Evolutionary conservation across 148 eudicot genomes (phyloP), one percentile per base, ranked within the genome.

Genomic region (Camellia sinensis): DNA sequence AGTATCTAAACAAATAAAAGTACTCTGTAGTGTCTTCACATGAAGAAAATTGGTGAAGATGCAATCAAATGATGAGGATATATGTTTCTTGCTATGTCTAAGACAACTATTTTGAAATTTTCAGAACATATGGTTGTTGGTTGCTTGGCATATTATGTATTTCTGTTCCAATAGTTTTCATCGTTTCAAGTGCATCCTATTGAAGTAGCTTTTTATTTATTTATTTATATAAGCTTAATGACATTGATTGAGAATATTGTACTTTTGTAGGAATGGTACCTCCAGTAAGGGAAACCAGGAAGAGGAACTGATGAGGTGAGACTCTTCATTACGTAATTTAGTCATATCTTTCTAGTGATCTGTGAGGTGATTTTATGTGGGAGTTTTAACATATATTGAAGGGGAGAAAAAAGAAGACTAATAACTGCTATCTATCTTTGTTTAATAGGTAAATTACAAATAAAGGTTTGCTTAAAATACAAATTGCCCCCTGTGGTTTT

Each of bases 281-380:
- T 73, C 81, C 43, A 83, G 82, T 48, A 81, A 85, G 80, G 80
- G 87, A 78, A 73, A 72, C 46, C 82, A 37, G 78, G 82, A 63
- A 56, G 98, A 92, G 83, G 98, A 92, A 88, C 75, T 94, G 74
- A 85, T 86, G 91, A 94, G 98, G 98, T 91, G 76, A 67, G 80
- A 40, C 62, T 65, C 74, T 22, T 44, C 19, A 11, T 76, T 69
- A 44, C 18, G 8, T 43, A 21, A 18, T 79, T 56, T 15, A 43
- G 44, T 69, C 18, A 40, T 78, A n/a, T 43, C 71, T 64, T 65
- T 48, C n/a, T 7, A n/a, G 53, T 75, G 15, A 64, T 13, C 14
- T 65, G 46, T 6, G 37, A 8, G 64, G 21, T 37, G 45, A 61
- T 29, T 75, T 12, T 2, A 46, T 45, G 29, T 43, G 10, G 18